Conservation (phyloP, 805 yeast genomes). For the Candida lessepsii region DNA sequence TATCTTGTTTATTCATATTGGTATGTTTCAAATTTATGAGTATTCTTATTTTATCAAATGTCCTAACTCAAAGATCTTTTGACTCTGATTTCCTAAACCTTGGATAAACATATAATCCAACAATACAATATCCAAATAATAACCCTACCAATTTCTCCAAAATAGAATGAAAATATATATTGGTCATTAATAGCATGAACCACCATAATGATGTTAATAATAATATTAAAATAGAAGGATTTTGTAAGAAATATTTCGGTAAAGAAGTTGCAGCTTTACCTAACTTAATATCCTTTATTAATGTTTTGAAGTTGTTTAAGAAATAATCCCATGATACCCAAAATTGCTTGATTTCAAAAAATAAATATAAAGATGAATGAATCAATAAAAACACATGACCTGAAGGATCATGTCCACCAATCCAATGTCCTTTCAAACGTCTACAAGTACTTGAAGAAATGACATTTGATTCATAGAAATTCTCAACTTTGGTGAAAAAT, state of each 20-base stretch:
- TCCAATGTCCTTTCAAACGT: constrained; percentile 53
- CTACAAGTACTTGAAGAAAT: constrained; percentile 38
- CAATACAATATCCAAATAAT: constrained; percentile 48
- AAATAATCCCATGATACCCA: constrained; percentile 28
- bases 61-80: neutral
- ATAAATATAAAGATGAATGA: constrained; percentile 61
- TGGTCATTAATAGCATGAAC: constrained; percentile 85
- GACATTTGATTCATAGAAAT: constrained; percentile 10
- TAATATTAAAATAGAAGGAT: constrained; percentile 28
- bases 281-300: constrained; percentile 1
- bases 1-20: no score
- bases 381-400: constrained; percentile 86
- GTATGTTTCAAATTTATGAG: no score
- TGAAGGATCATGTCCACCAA: constrained; percentile 95
- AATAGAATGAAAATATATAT: constrained; percentile 79
- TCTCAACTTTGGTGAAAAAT: constrained; percentile 15
- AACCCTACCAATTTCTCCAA: constrained; percentile 74
- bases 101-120: constrained; percentile 25
- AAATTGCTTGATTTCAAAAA: constrained; percentile 56
- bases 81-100: neutral
- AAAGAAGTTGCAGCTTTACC: neutral
- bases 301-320: neutral
- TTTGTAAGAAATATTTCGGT: constrained; percentile 14
- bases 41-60: no score
- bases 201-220: constrained; percentile 56